Conservation (phyloP, 257 asterid species). For the Oldenlandia corymbosa region DNA sequence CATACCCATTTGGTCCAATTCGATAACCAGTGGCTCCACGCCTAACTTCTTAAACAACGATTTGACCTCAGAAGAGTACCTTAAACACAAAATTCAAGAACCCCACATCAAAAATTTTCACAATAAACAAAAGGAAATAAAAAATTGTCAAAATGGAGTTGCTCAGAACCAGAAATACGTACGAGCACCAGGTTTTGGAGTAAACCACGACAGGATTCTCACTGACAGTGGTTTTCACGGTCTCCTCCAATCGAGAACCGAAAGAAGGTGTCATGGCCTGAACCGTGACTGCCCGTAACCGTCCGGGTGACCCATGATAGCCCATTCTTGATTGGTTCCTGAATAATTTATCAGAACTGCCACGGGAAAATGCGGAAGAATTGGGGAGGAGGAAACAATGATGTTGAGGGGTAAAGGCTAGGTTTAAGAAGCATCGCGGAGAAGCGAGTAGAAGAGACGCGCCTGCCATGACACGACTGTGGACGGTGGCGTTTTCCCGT, state of each 20-base stretch:
- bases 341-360: constrained; percentile 14
- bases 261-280: constrained; percentile 65
- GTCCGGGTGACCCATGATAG: constrained; percentile 8
- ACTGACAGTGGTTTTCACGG: constrained; percentile 46
- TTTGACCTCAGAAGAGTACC: constrained; percentile 82
- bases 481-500: too few species aligned
- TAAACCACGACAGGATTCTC: constrained; percentile 83
- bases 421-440: constrained; percentile 14
- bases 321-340: constrained; percentile 20
- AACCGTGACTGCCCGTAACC: constrained; percentile 27
- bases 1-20: constrained; percentile 78
- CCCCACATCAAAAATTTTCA: neutral
- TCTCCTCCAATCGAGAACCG: constrained; percentile 56
- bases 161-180: constrained; percentile 25
- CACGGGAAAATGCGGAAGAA: neutral
- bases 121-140: neutral
- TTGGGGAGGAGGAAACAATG: constrained; percentile 13
- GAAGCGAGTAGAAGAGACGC: neutral
- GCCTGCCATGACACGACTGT: constrained; percentile 13
- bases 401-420: constrained; percentile 15
- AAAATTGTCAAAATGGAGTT: neutral
- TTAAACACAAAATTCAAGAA: constrained; percentile 22
- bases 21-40: constrained; percentile 74
- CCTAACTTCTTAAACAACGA: constrained; percentile 70
- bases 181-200: constrained; percentile 96